Percentiles rank a stretch among this genome's conserved stretches.
phyloP scores from a whole-genome alignment of 73 alveolate genomes.

The Tetrahymena malaccensis region DNA sequence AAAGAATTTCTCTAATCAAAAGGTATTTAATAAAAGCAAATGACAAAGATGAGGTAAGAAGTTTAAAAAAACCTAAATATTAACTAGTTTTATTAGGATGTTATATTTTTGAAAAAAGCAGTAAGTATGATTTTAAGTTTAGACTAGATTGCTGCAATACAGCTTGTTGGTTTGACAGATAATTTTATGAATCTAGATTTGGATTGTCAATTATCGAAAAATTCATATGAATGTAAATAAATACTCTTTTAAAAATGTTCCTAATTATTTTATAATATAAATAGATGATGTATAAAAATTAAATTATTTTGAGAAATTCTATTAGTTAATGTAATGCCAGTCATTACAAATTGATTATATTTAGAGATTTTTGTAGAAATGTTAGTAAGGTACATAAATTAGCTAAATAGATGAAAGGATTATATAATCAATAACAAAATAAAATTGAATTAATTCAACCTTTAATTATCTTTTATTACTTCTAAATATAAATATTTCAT shows the following conservation, averaged over 20 bases:
- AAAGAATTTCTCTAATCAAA: too few relatives aligned
- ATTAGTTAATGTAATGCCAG: too few relatives aligned
- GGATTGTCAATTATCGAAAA: too few relatives aligned
- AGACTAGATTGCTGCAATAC: neutral
- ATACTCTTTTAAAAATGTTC: too few relatives aligned
- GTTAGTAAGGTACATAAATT: neutral
- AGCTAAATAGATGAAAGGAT: neutral
- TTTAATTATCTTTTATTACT: too few relatives aligned
- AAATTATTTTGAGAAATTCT: neutral
- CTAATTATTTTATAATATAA: too few relatives aligned
- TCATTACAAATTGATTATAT: neutral
- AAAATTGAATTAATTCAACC: too few relatives aligned
- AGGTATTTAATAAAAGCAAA: neutral
- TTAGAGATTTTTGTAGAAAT: too few relatives aligned
- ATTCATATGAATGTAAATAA: too few relatives aligned
- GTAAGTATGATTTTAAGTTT: neutral
- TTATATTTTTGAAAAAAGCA: neutral
- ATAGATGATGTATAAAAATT: neutral
- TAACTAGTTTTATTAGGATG: neutral
- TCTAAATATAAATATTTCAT: too few relatives aligned
- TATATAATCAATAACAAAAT: neutral
- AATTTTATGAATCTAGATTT: neutral
- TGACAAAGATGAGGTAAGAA: neutral
- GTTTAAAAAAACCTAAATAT: neutral
- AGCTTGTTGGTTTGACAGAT: neutral